phyloP scores from a whole-genome alignment of 768 basidiomycete genomes.

The Boletus insuetus region DNA sequence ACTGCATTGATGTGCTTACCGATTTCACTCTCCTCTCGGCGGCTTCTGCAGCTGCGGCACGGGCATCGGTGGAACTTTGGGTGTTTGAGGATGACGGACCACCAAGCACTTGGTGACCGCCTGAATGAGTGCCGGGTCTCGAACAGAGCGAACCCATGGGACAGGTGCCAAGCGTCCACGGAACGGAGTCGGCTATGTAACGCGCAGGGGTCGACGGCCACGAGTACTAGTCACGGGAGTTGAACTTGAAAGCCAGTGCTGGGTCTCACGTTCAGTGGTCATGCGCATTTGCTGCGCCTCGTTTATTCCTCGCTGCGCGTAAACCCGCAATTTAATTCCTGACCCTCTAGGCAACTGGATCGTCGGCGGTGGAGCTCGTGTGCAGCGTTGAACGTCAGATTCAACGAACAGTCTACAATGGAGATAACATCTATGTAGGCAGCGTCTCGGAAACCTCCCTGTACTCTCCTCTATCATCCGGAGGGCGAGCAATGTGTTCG shows the following conservation, averaged over 20 bases:
- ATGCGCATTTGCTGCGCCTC: slow-evolving; percentile 13
- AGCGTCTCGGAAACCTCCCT: slow-evolving; percentile 37
- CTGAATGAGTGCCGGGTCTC: slow-evolving; percentile 41
- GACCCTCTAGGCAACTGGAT: neutral
- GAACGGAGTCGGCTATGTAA: neutral
- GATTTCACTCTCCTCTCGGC: slow-evolving; percentile 58
- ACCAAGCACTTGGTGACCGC: slow-evolving; percentile 50
- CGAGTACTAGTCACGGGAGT: no score
- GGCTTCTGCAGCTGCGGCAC: slow-evolving; percentile 58
- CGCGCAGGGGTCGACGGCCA: no score
- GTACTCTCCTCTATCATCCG: slow-evolving; percentile 43
- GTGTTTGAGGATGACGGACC: slow-evolving; percentile 27
- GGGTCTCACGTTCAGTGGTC: slow-evolving; percentile 13
- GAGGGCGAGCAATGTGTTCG: slow-evolving; percentile 30
- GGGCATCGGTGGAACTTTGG: slow-evolving; percentile 40
- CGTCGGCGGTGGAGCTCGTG: neutral
- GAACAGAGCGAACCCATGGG: slow-evolving; percentile 61
- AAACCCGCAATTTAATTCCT: neutral
- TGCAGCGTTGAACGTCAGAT: neutral
- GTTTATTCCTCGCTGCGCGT: slow-evolving; percentile 16
- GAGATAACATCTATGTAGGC: slow-evolving; percentile 15
- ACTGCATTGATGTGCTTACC: slow-evolving; percentile 37
- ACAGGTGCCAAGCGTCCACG: neutral
- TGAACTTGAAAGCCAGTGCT: neutral
- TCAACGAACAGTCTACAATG: neutral